Evolutionary conservation across 148 eudicot genomes (phyloP), one percentile per base, ranked within the genome.

Genomic region (Silene uniflora): DNA sequence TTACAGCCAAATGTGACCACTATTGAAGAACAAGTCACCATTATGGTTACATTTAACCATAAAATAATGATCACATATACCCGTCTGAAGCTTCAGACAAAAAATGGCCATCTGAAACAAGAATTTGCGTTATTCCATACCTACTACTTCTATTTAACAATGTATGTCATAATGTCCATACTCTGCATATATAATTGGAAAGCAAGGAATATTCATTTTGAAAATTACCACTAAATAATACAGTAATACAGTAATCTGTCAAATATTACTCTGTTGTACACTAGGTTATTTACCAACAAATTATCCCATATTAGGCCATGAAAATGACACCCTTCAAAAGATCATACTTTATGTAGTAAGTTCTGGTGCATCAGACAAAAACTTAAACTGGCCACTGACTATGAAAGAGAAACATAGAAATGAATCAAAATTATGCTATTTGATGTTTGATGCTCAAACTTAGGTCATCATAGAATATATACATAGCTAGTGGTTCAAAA

Each of bases 361-460:
- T 71, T 25, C 14, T 44, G 22, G 0, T 18, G 3, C 21, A 63
- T 74, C 17, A 23, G 78, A 67, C 73, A 77, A 77, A 58, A 52
- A 18, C 23, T 75, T 56, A 24, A 22, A 42, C 42, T 75, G 62
- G 13, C 19, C 54, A 56, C 22, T 67, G 63, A 75, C 72, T 60
- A 69, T 60, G 69, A 67, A 19, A 69, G 60, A 68, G 67, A 76
- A 44, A 44, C 24, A 35, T 19, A 19, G 14, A 55, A 10, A 58
- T 59, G 16, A 69, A 60, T 10, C 16, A 14, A 13, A 69, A 58
- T 69, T 25, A 68, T 76, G 74, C 22, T 58, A 59, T 16, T 65
- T 71, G 77, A 73, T 73, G 61, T 29, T 77, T 73, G 58, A 67
- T 73, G 58, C 44, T 22, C 24, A 12, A 59, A 29, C 44, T 76